Evolutionary conservation across 306 rosid species (phyloP).

Genomic region (Vicia sativa): DNA sequence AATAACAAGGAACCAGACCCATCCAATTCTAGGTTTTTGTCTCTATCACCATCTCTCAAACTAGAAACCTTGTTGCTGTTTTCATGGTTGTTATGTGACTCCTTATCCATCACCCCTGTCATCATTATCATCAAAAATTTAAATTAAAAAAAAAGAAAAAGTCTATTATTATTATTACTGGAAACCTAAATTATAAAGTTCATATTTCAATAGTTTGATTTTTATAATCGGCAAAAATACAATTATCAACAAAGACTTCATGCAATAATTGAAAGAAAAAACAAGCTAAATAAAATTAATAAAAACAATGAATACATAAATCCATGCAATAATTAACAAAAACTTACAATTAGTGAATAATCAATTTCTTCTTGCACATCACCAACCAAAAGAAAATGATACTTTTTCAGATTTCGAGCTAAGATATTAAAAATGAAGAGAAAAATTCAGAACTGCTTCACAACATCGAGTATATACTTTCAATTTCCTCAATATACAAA

Average conservation of each 20-base stretch:
- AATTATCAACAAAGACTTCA: background rate
- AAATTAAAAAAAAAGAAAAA: too few species aligned
- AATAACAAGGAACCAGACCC: constrained; percentile 52
- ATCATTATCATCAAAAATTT: constrained; percentile 27
- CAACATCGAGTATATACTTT: too few species aligned
- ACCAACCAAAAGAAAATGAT: constrained; percentile 12
- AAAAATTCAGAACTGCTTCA: constrained; percentile 11
- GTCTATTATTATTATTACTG: constrained; percentile 9
- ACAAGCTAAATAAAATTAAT: background rate
- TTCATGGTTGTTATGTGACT: constrained; percentile 37
- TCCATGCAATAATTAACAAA: background rate
- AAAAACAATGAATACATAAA: background rate
- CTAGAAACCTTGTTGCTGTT: constrained; percentile 29
- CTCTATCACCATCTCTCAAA: constrained; percentile 41
- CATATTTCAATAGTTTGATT: background rate
- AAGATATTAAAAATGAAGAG: background rate
- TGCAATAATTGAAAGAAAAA: too few species aligned
- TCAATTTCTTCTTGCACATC: constrained; percentile 2
- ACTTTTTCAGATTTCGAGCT: background rate
- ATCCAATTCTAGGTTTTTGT: constrained; percentile 52
- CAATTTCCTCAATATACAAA: constrained; percentile 34
- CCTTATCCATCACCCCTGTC: constrained; percentile 75
- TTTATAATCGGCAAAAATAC: background rate
- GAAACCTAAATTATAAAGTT: constrained; percentile 26
- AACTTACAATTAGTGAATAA: constrained; percentile 20